Evolutionary conservation across 371 early-diverging fungal genomes (phyloP), one percentile per base, ranked within the genome.

Genomic region (Mortierella sp.): DNA sequence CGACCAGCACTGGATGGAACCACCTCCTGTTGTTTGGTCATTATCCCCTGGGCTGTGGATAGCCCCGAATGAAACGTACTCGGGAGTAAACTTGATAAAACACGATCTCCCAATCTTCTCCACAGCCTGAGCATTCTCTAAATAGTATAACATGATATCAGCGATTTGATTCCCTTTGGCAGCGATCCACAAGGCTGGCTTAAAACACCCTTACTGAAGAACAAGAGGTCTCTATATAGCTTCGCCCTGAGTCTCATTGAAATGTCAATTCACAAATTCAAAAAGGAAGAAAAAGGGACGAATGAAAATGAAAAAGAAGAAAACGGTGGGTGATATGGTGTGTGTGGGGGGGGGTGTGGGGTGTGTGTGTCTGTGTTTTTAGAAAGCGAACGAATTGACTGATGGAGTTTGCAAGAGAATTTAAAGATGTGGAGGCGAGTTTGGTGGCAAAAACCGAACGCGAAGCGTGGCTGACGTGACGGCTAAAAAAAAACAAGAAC

Each of bases 1-100:
- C 81, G 81, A 75, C 81, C 81, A 81, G 64, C 76, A 81, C 43
- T 81, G 81, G 28, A 81, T 58, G 14, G 64, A 58, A 1, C 81
- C 68, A 10, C 75, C 81, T 5, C 66, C 68, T 12, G 60, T 47
- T 12, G 26, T 35, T 5, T 54, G 65, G 30, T 75, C 70, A 11
- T 61, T 64, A 35, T 80, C 81, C 1, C 69, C 66, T 5, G 75
- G 60, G 9, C 75, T 64, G 18, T 72, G 68, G 39, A 70, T 72
- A 22, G 81, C 81, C 0, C 81, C 81, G 51, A 81, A 81, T 24
- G 72, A 51, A 18, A 75, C 81, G 52, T n/a, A 75, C 4, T 72
- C 72, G 18, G 72, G 73, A 1, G 76, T 63, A 22, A 81, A 81
- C 62, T 81, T 81, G 68, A 81, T 68, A 37, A 65, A 81, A 43